Conservation (phyloP, 1,284 basidiomycete genomes). For the Xanthoconium separans region DNA sequence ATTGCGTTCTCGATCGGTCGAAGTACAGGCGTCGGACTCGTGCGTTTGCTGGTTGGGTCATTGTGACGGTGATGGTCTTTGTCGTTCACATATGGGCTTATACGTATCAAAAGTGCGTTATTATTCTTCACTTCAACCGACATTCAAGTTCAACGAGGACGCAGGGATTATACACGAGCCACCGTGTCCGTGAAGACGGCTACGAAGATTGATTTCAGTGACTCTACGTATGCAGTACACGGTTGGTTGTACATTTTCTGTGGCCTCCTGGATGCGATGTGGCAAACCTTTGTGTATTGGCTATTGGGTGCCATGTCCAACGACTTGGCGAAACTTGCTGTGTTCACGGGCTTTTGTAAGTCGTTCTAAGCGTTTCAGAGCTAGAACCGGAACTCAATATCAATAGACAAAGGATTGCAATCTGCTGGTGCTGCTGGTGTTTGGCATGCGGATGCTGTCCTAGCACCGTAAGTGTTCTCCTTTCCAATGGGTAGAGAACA, state of each 20-base stretch:
- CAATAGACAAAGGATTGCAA: constrained; percentile 29
- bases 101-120: constrained; percentile 48
- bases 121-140: not conserved
- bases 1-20: constrained; percentile 25
- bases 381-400: not conserved
- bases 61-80: constrained; percentile 49
- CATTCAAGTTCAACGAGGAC: constrained; percentile 2
- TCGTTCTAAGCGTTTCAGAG: not conserved
- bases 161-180: constrained; percentile 52
- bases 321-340: constrained; percentile 32
- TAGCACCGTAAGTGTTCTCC: constrained; percentile 20
- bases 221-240: constrained; percentile 38
- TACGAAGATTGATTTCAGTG: constrained; percentile 46
- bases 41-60: constrained; percentile 49
- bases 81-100: constrained; percentile 52
- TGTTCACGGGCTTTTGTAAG: constrained; percentile 34
- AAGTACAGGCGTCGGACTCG: constrained; percentile 46
- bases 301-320: constrained; percentile 38
- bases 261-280: constrained; percentile 52
- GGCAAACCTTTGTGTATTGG: constrained; percentile 62
- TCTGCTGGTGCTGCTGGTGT: constrained; percentile 34
- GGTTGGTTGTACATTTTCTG: constrained; percentile 47
- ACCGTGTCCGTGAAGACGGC: constrained; percentile 2
- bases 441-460: constrained; percentile 30
- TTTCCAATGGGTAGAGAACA: not conserved